Evolutionary conservation across 208 protist species (phyloP).

Genomic region (Leptomonas seymouri): DNA sequence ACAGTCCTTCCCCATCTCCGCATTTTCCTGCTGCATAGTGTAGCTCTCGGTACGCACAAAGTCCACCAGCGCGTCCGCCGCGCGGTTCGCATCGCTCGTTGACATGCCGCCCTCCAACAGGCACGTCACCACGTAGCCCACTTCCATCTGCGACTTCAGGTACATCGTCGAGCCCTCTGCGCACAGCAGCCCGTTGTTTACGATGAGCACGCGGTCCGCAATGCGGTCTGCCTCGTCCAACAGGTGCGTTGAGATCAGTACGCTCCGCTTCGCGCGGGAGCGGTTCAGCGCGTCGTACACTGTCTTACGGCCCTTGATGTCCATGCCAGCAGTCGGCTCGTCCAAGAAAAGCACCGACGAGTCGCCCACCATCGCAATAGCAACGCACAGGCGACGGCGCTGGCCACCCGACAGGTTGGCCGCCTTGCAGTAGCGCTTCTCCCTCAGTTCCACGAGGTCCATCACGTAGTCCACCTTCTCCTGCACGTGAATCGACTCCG

Average conservation of each 20-base stretch:
- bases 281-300: slow-evolving; percentile 77
- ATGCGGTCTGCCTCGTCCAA: slow-evolving; percentile 98
- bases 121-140: slow-evolving; percentile 78
- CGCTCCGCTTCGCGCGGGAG: slow-evolving; percentile 48
- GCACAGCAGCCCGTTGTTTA: slow-evolving; percentile 75
- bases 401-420: slow-evolving; percentile 77
- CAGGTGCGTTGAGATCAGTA: slow-evolving; percentile 89
- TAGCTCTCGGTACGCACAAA: slow-evolving; percentile 61
- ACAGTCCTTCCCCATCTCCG: slow-evolving; percentile 9
- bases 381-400: slow-evolving; percentile 81
- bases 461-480: slow-evolving; percentile 54
- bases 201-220: slow-evolving; percentile 93
- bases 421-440: slow-evolving; percentile 58
- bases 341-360: slow-evolving; percentile 84
- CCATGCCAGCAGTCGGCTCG: slow-evolving; percentile 93
- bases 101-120: slow-evolving; percentile 54
- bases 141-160: slow-evolving; percentile 78
- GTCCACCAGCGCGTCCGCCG: slow-evolving; percentile 45
- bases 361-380: slow-evolving; percentile 84
- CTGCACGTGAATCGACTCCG: slow-evolving; percentile 44
- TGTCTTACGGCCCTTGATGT: slow-evolving; percentile 66
- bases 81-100: slow-evolving; percentile 42
- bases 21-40: slow-evolving; percentile 25
- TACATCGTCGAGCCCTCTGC: slow-evolving; percentile 72
- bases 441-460: slow-evolving; percentile 53